Conservation (phyloP, 148 eudicot genomes). For the Limonium bicolor region DNA sequence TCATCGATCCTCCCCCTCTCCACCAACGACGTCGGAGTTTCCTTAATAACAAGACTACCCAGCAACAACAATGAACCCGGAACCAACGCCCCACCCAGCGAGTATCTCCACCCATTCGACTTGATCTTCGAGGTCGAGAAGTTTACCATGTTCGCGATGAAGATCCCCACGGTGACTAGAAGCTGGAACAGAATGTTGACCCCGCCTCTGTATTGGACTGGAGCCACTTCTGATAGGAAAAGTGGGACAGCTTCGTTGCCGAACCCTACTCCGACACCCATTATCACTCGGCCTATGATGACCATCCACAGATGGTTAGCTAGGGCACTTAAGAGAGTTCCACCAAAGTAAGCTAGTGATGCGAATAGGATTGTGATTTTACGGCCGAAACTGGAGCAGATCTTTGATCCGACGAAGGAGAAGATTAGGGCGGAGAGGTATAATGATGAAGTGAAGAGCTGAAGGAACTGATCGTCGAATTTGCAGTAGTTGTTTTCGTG, state of each 20-base stretch:
- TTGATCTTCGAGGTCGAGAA: conserved; percentile 11
- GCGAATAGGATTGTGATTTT: conserved; percentile 6
- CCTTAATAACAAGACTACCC: conserved; percentile 20
- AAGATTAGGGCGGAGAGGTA: conserved; percentile 58
- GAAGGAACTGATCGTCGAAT: conserved; percentile 48
- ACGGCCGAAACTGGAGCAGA: conserved; percentile 19
- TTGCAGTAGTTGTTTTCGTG: conserved; percentile 61
- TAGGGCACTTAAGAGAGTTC: conserved; percentile 6
- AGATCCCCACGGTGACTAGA: conserved; percentile 18
- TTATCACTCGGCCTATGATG: conserved; percentile 21
- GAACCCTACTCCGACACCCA: conserved; percentile 29
- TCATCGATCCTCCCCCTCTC: conserved; percentile 10
- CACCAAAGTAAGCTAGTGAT: conserved; percentile 1
- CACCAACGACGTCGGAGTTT: conserved; percentile 28
- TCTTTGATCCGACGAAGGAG: conserved; percentile 50
- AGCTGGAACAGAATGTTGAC: conserved; percentile 25
- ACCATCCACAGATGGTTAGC: conserved; percentile 18
- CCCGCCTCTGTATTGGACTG: conserved; percentile 20
- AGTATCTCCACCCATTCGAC: conserved; percentile 20
- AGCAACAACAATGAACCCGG: conserved; percentile 18
- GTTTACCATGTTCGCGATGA: conserved; percentile 23
- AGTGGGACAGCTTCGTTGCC: conserved; percentile 32
- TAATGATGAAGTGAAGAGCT: conserved; percentile 63
- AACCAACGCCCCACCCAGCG: conserved; percentile 21
- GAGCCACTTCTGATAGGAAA: conserved; percentile 29